Percentiles rank a stretch among this genome's conserved stretches.
Evolutionary conservation across 441 rosid species (phyloP).

Genomic region (Breynia disticha): DNA sequence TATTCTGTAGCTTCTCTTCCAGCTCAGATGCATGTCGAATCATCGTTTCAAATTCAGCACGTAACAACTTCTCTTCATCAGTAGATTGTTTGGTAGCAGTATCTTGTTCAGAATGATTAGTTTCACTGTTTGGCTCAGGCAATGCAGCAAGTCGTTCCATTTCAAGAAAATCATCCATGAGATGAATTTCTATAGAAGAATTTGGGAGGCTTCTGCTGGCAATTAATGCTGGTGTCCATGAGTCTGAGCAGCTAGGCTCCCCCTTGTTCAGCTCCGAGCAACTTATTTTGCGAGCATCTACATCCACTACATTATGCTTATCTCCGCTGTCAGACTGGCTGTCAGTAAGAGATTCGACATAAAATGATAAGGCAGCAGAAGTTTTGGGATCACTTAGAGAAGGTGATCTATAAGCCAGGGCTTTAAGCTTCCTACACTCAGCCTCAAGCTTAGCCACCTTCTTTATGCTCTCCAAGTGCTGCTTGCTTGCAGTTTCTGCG

Average conservation of each 20-base stretch:
- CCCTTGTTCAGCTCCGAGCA: slow-evolving; percentile 22
- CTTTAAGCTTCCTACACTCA: slow-evolving; percentile 69
- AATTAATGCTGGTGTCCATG: slow-evolving; percentile 47
- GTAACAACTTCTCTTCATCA: slow-evolving; percentile 30
- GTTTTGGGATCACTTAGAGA: slow-evolving; percentile 30
- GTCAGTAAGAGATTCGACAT: slow-evolving; percentile 45
- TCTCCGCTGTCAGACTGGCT: slow-evolving; percentile 75
- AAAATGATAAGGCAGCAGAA: slow-evolving; percentile 34
- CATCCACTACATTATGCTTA: slow-evolving; percentile 31
- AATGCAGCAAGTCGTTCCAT: slow-evolving; percentile 85
- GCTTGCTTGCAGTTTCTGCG: slow-evolving; percentile 92
- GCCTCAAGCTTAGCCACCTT: slow-evolving; percentile 81
- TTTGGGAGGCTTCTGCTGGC: slow-evolving; percentile 27
- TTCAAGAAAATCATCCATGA: slow-evolving; percentile 97
- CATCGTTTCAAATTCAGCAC: slow-evolving; percentile 46
- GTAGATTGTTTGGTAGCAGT: slow-evolving; percentile 19
- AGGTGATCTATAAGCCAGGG: slow-evolving; percentile 36
- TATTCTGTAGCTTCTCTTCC: slow-evolving; percentile 41
- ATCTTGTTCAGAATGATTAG: slow-evolving; percentile 19
- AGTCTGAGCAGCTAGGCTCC: slow-evolving; percentile 36
- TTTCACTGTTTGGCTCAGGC: slow-evolving; percentile 37
- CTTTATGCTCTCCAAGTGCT: slow-evolving; percentile 76
- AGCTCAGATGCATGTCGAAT: slow-evolving; percentile 32
- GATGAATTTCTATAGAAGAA: slow-evolving; percentile 44
- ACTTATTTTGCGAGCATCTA: slow-evolving; percentile 25